Base-by-base conservation (phyloP, 306 rosid genomes). In the Gynostemma pentaphyllum region DNA sequence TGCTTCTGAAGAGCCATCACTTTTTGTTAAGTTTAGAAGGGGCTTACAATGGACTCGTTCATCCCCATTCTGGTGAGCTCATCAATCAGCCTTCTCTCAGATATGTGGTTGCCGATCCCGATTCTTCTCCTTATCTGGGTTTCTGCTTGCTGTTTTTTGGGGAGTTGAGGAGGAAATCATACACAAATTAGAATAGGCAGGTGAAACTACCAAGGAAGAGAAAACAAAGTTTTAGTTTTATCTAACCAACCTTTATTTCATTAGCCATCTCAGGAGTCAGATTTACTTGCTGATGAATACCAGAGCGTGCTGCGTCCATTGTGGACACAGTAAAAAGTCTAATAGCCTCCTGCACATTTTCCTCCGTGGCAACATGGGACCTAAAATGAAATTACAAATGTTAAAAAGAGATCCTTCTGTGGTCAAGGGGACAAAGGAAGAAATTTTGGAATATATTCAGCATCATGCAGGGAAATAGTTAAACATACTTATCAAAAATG, bases 221-320 rank as follows among this genome's bases (percentile, higher is more conserved):
- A 24, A 34, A 30, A 2, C 68, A 26, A 10, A 6, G 21, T 29
- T 64, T 3, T 32, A 40, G 42, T 65, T 19, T 26, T 19, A 15
- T 45, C 50, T 14, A 45, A 62, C 86, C 70, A 54, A 92, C 99
- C 99, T 88, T 84, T 45, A 92, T 81, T 71, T 92, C 99, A 74
- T 82, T 89, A 24, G 87, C 90, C 94, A 86, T 88, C 15, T 92
- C 96, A 5, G 88, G 76, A 18, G 94, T 88, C 11, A 86, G 85
- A 84, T 84, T 92, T 64, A 88, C 54, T 71, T 86, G 96, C 60
- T 92, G 94, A 83, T 83, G 65, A 79, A 92, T 81, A 68, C 99
- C 99, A 2, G 99, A 92, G 68, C 63, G 82, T 44, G 99, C 99
- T 36, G 99, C 99, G 22, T 92, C 99, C 99, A 88, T 88, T 0